Conservation (phyloP, 495 filamentous ascomycete genomes). For the Penicillium salamii region DNA sequence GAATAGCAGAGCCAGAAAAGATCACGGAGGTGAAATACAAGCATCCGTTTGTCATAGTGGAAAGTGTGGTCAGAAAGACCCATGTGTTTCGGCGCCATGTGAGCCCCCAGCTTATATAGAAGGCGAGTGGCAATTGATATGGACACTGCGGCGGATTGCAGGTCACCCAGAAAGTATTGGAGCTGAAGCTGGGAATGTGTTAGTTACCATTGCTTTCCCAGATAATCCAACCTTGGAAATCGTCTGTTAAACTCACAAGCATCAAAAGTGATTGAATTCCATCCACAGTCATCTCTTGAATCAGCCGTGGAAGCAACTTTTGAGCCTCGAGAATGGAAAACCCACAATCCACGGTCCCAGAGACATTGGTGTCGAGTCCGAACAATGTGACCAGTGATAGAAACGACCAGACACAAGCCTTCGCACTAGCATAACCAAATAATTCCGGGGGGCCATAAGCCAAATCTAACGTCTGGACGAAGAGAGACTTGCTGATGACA, state of each 20-base stretch:
- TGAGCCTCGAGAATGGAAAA: constrained; percentile 10
- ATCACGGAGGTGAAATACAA: constrained; percentile 25
- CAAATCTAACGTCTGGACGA: constrained; percentile 15
- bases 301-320: constrained; percentile 5
- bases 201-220: background rate
- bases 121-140: constrained; percentile 17
- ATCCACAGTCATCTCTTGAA: constrained; percentile 14
- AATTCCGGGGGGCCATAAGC: constrained; percentile 4
- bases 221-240: background rate
- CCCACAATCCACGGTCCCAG: constrained; percentile 13
- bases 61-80: background rate
- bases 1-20: constrained; percentile 45
- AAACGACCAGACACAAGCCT: constrained; percentile 16
- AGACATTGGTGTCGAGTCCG: constrained; percentile 9
- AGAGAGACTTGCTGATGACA: constrained; percentile 14
- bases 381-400: constrained; percentile 13
- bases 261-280: constrained; percentile 16
- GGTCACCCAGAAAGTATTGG: constrained; percentile 19
- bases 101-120: constrained; percentile 14
- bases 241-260: constrained; percentile 15
- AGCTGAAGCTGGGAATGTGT: constrained; percentile 10
- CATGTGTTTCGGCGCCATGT: background rate
- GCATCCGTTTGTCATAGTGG: constrained; percentile 6
- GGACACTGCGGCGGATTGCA: constrained; percentile 10
- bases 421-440: constrained; percentile 12